Evolutionary conservation across 495 filamentous ascomycete genomes (phyloP).

Genomic region (Talaromyces proteolyticus): DNA sequence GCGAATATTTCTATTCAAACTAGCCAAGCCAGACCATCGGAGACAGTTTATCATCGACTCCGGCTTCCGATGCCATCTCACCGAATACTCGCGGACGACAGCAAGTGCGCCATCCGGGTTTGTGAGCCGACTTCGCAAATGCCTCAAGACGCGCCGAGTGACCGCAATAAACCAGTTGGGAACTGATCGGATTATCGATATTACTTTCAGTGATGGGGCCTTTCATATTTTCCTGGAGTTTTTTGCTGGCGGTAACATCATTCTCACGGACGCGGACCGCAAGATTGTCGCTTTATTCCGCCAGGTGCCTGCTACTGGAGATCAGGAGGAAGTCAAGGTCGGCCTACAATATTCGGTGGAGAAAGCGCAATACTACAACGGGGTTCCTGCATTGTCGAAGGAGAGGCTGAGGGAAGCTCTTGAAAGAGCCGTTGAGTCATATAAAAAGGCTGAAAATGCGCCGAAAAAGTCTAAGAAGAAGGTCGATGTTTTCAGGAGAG

Average conservation of each 20-base stretch:
- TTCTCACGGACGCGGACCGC: constrained; percentile 77
- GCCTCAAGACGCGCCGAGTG: constrained; percentile 76
- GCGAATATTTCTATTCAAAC: constrained; percentile 92
- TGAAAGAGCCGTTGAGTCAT: constrained; percentile 53
- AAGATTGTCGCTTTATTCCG: constrained; percentile 75
- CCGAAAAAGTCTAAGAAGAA: constrained; percentile 76
- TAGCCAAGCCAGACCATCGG: constrained; percentile 76
- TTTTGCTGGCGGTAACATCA: constrained; percentile 92
- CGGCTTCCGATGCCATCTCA: constrained; percentile 93
- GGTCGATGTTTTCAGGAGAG: constrained; percentile 68
- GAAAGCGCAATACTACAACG: constrained; percentile 74
- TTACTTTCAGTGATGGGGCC: constrained; percentile 85
- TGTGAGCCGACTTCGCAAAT: constrained; percentile 77
- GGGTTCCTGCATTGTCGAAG: constrained; percentile 65
- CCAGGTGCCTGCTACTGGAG: constrained; percentile 67
- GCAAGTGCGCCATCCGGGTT: constrained; percentile 78
- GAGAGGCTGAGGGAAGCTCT: constrained; percentile 66
- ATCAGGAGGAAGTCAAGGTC: constrained; percentile 62
- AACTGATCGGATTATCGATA: constrained; percentile 88
- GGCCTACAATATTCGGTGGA: constrained; percentile 75
- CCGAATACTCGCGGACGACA: constrained; percentile 78
- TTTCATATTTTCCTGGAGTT: constrained; percentile 91
- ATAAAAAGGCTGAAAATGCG: constrained; percentile 38
- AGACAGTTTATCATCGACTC: constrained; percentile 90
- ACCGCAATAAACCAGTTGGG: constrained; percentile 80